Evolutionary conservation across 176 grass and related monocot species (phyloP), one percentile per base, ranked within the genome.

Genomic region (Eleusine indica): DNA sequence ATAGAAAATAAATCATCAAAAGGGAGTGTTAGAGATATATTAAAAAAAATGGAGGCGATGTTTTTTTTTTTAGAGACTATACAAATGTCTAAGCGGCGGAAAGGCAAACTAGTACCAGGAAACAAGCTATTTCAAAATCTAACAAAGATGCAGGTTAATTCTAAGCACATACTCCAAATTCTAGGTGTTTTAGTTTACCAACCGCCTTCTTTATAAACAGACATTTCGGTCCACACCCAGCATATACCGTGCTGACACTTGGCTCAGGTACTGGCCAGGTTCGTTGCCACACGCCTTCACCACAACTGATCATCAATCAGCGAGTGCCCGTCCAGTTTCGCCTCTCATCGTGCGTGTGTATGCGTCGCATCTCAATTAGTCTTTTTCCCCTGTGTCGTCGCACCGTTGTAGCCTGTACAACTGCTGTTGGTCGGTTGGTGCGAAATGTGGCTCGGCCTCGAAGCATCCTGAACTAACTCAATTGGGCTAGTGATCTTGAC

Each of bases 381-480:
- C 41, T 41, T 11, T 6, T n/a, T 3, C 28, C 32, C 17, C 43
- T 43, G 29, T 82, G 80, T 72, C 74, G 66, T 19, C 44, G 18
- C 57, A 6, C 18, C 52, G 4, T 28, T 30, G 61, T 62, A 28
- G 58, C 58, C 58, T 62, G 28, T 58, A 21, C 38, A 43, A 38
- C 78, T 67, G 9, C 43, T 46, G 37, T 58, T 56, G 52, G 48
- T 76, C 18, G 53, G 53, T 57, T 71, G 79, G 73, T 71, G 66
- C 44, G 21, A 40, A 49, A 7, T 8, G 18, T 52, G 17, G 61
- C 43, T n/a, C 37, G 0, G 21, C 39, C 39, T 70, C 41, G 70
- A 81, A 81, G 52, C 76, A 62, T 66, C 82, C 39, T 28, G 14
- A 57, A 72, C 68, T 32, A 71, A 43, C 68, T 46, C 15, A 47